Conservation (phyloP, 805 yeast genomes). For the Zygoascus bituminiphila region DNA sequence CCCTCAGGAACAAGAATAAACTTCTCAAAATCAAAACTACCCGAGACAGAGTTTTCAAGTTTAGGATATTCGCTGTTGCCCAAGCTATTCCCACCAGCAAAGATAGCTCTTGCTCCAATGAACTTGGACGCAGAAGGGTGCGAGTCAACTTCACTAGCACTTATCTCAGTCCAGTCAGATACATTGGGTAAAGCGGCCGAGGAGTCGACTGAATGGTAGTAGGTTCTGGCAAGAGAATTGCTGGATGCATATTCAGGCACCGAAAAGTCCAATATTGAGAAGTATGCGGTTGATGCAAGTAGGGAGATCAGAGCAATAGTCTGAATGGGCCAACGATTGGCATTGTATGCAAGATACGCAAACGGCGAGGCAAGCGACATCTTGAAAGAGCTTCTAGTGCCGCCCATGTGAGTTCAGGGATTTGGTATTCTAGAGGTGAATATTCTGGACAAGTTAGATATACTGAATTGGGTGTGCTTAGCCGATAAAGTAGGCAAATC, state of each 20-base stretch:
- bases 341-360: constrained; percentile 48
- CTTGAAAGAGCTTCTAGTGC: no score
- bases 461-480: no score
- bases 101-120: constrained; percentile 18
- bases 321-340: constrained; percentile 84
- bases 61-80: constrained; percentile 12
- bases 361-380: neutral
- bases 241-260: constrained; percentile 22
- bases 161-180: constrained; percentile 10
- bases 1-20: constrained; percentile 19
- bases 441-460: no score
- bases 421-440: no score
- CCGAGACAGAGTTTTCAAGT: constrained; percentile 11
- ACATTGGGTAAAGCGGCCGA: constrained; percentile 1
- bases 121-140: constrained; percentile 13
- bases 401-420: no score
- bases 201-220: constrained; percentile 15
- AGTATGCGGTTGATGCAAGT: constrained; percentile 71
- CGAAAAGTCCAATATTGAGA: constrained; percentile 43
- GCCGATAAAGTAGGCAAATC: no score
- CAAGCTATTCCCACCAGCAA: constrained; percentile 13
- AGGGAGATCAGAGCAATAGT: constrained; percentile 63
- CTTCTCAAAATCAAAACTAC: constrained; percentile 13
- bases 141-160: constrained; percentile 4
- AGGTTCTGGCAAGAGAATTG: constrained; percentile 15